Percentiles rank a stretch among this genome's conserved stretches.
Evolutionary conservation across 2,329 filamentous ascomycete species (phyloP).

Genomic region (Diplodia intermedia): DNA sequence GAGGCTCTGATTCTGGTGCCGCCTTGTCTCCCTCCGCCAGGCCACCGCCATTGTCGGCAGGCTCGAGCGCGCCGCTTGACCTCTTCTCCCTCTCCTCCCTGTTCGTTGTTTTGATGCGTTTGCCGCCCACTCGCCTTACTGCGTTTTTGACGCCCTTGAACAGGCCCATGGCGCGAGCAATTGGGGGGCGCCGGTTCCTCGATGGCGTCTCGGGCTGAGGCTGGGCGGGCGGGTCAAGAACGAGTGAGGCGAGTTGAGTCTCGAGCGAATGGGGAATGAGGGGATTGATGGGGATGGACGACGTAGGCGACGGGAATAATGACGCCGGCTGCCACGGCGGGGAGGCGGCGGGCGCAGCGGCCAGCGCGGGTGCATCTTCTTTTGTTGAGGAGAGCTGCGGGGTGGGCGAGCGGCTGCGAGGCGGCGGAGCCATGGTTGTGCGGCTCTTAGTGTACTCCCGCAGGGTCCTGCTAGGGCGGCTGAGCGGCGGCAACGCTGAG

Average conservation of each 20-base stretch:
- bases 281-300: background rate
- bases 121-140: background rate
- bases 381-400: constrained; percentile 7
- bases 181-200: background rate
- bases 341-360: background rate
- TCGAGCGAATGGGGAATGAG: no score
- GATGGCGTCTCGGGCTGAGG: background rate
- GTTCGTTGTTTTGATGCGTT: background rate
- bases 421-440: constrained; percentile 24
- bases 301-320: background rate
- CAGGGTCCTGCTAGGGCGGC: constrained; percentile 10
- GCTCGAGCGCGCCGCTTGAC: background rate
- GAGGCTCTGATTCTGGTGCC: background rate
- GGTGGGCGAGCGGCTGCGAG: background rate
- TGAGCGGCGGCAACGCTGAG: constrained; percentile 10
- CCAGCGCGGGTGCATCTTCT: background rate
- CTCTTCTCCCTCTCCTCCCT: background rate
- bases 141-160: constrained; percentile 9
- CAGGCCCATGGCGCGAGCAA: constrained; percentile 8
- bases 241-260: background rate
- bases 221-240: background rate
- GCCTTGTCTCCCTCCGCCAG: background rate
- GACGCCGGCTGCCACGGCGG: background rate
- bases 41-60: background rate
- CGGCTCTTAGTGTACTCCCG: constrained; percentile 15